Evolutionary conservation across 495 filamentous ascomycete species (phyloP), one percentile per base, ranked within the genome.

Genomic region (Penicillium odoratum): DNA sequence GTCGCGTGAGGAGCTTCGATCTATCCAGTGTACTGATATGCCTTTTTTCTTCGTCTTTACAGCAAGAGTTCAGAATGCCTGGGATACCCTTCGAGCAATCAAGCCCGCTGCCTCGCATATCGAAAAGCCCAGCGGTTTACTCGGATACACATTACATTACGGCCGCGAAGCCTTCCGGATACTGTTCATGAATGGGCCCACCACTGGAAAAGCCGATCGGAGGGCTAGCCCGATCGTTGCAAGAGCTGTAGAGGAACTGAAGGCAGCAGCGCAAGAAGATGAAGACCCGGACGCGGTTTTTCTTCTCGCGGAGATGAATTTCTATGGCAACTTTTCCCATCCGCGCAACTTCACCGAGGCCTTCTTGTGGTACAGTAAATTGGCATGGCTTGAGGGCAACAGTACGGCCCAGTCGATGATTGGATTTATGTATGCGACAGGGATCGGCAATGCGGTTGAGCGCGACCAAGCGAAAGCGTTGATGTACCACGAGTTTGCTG

Each of bases 401-500:
- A 86, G 81, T 64, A 92, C 95, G 21, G 94, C 95, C 0, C 91
- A 96, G 71, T 85, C 93, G 70, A 96, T 98, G 92, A 66, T 99
- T 36, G 95, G 93, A 3, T 87, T 99, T 58, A 92, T 98, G 86
- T 94, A 98, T 73, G 91, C 91, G 40, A 98, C 95, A 9, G 94
- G 95, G 1, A 79, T 98, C 57, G 93, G 89, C 7, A 87, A 84
- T 31, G 85, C 84, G 2, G 92, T 97, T 25, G 83, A 92, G 72
- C 83, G 83, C 28, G 92, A 99, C 67, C 94, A 97, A 72, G 94
- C 92, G 18, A 92, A 91, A 71, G 91, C 94, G 7, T 78, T 98
- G 56, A 76, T 97, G 56, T 97, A 98, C 69, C 92, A 97, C 69
- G 95, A 92, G 8, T 96, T 97, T 68, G 93, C 94, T 1, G 95